Evolutionary conservation across 768 basidiomycete species (phyloP).

Genomic region (Lentinula raphanica): DNA sequence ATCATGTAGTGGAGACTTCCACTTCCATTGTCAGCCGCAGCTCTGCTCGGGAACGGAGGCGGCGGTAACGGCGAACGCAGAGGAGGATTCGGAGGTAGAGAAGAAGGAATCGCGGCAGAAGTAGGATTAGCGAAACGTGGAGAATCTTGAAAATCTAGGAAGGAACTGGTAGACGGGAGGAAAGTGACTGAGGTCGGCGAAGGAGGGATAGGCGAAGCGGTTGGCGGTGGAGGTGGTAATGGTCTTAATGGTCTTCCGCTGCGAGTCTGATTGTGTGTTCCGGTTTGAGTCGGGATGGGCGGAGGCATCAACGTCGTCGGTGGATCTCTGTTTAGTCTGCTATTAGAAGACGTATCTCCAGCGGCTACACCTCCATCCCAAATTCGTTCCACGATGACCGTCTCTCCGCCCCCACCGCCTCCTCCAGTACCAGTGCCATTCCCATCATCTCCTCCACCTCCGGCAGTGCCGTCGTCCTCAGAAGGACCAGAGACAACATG

Average conservation of each 20-base stretch:
- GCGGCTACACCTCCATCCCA: constrained; percentile 56
- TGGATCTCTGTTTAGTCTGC: neutral
- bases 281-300: neutral
- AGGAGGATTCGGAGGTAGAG: neutral
- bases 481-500: constrained; percentile 68
- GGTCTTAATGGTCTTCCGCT: neutral
- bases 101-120: neutral
- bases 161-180: neutral
- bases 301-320: neutral
- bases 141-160: neutral
- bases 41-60: neutral
- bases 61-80: neutral
- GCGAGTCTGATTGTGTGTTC: too few species aligned
- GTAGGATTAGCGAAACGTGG: neutral
- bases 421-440: constrained; percentile 81
- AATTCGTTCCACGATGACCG: constrained; percentile 77
- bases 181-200: neutral
- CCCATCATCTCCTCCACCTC: constrained; percentile 37
- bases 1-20: constrained; percentile 64
- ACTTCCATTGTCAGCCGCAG: constrained; percentile 34
- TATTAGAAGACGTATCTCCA: neutral
- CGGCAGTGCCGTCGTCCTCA: constrained; percentile 76
- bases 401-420: constrained; percentile 59
- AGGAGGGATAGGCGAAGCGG: neutral
- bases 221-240: neutral